These are phyloP conservation scores for Aureobasidium lini DNA, from an alignment of 2,329 filamentous ascomycete species.

Conservation along the genomic window DNA sequence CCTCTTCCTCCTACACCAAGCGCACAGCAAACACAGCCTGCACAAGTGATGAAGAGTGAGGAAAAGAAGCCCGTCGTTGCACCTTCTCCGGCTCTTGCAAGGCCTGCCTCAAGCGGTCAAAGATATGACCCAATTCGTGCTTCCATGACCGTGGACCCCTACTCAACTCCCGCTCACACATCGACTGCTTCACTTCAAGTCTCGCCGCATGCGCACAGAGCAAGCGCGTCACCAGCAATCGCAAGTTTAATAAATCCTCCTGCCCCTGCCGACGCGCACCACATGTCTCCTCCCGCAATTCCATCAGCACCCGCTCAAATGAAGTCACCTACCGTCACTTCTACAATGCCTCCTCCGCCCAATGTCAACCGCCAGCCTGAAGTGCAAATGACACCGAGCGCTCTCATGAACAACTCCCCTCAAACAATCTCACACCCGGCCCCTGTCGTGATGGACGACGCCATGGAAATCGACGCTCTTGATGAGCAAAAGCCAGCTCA, in stretches of 20 bases:
- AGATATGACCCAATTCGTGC: conserved; percentile 83
- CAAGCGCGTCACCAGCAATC: conserved; percentile 87
- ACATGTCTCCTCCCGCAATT: conserved; percentile 22
- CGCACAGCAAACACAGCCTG: conserved; percentile 15
- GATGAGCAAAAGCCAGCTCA: background rate
- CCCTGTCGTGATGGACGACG: conserved; percentile 21
- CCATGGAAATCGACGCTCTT: conserved; percentile 26
- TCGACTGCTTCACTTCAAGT: conserved; percentile 28
- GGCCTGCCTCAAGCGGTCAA: conserved; percentile 61
- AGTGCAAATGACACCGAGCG: conserved; percentile 5
- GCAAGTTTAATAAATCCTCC: conserved; percentile 63
- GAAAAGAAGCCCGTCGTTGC: conserved; percentile 1
- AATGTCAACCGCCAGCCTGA: background rate
- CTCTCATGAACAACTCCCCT: conserved; percentile 14
- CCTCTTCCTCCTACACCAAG: conserved; percentile 20
- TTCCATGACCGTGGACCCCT: conserved; percentile 42
- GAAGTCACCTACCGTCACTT: background rate
- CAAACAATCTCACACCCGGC: conserved; percentile 19
- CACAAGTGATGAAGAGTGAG: conserved; percentile 1
- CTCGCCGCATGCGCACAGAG: conserved; percentile 51
- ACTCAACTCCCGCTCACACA: conserved; percentile 20
- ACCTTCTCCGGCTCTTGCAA: conserved; percentile 26
- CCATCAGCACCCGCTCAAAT: conserved; percentile 15
- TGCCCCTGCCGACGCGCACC: conserved; percentile 22
- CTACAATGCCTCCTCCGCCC: conserved; percentile 6